Evolutionary conservation across 495 filamentous ascomycete genomes (phyloP), one percentile per base, ranked within the genome.

Genomic region (Letharia columbiana): DNA sequence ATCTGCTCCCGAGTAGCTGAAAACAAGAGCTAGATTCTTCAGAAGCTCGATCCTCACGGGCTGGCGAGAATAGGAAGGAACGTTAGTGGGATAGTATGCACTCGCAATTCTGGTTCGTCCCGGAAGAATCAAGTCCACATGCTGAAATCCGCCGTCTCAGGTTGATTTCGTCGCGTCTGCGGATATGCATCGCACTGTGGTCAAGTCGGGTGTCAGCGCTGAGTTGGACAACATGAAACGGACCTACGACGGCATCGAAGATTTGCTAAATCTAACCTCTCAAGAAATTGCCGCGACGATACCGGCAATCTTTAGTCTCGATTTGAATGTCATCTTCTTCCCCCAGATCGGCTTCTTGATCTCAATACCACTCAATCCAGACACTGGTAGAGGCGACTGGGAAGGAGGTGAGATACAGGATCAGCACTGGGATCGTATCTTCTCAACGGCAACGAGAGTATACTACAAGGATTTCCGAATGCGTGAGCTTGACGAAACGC

Each of bases 381-480:
- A 79, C 10, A 84, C 82, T 11, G 87, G 87, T 0, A 76, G 81
- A 62, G 83, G 86, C 0, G 78, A 85, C 1, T 98, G 88, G 71
- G 80, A 84, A 63, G 90, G 91, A 7, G 77, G 82, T 49, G 77
- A 81, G 1, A 70, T 78, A 12, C 76, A 80, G 0, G 77, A 80
- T 56, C 82, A 83, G 62, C 73, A 75, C 17, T 98, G 95, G 94
- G 84, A 91, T 62, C 79, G 83, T 58, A 88, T 89, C 70, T 96
- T 98, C 71, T 79, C 82, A 42, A 89, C 87, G 3, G 86, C 88
- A 37, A 84, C 82, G 4, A 73, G 83, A 60, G 89, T 83, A 15
- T 98, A 95, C 73, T 98, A 92, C 78, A 98, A 97, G 69, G 96
- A 90, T 70, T 81, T 76, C 31, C 81, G 87, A 61, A 96, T 96